These are phyloP conservation scores for Colletotrichum ledebouriae DNA, from an alignment of 2,329 filamentous ascomycete species.

Conservation along the genomic window DNA sequence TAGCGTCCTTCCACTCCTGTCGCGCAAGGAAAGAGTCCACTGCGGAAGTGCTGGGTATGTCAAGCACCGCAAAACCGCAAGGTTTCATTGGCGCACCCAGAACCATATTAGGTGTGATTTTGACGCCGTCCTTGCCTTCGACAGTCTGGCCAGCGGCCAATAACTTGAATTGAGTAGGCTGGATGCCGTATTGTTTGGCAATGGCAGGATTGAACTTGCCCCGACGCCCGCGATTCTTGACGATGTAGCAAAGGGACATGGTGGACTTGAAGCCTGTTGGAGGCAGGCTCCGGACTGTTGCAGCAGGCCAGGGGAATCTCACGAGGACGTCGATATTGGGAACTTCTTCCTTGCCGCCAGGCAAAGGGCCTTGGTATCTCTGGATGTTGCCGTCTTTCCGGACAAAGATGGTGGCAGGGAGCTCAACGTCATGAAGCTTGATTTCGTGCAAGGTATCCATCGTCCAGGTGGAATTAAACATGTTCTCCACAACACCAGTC, in stretches of 20 bases:
- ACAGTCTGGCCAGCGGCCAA: slow-evolving; percentile 76
- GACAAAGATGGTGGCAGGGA: slow-evolving; percentile 79
- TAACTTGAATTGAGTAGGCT: slow-evolving; percentile 66
- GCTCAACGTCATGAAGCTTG: slow-evolving; percentile 73
- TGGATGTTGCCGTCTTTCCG: slow-evolving; percentile 74
- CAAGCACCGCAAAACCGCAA: slow-evolving; percentile 82
- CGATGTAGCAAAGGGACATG: slow-evolving; percentile 86
- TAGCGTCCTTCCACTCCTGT: slow-evolving; percentile 76
- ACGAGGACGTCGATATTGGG: slow-evolving; percentile 80
- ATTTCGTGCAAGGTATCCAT: slow-evolving; percentile 78
- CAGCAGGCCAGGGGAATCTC: slow-evolving; percentile 83
- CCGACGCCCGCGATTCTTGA: slow-evolving; percentile 80
- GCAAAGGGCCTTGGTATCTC: slow-evolving; percentile 77
- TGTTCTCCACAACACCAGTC: slow-evolving; percentile 46
- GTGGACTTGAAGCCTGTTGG: slow-evolving; percentile 68
- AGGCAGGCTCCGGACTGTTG: slow-evolving; percentile 75
- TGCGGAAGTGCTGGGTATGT: slow-evolving; percentile 80
- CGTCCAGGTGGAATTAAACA: slow-evolving; percentile 66
- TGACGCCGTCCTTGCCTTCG: slow-evolving; percentile 71
- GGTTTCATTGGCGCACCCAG: slow-evolving; percentile 76
- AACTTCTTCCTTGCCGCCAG: slow-evolving; percentile 61
- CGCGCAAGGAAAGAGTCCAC: slow-evolving; percentile 77
- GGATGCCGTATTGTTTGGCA: slow-evolving; percentile 76
- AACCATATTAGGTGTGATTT: slow-evolving; percentile 89
- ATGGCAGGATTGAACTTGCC: slow-evolving; percentile 82